phyloP scores from a whole-genome alignment of 1,139 yeast genomes.

The Zygoascus sp. region DNA sequence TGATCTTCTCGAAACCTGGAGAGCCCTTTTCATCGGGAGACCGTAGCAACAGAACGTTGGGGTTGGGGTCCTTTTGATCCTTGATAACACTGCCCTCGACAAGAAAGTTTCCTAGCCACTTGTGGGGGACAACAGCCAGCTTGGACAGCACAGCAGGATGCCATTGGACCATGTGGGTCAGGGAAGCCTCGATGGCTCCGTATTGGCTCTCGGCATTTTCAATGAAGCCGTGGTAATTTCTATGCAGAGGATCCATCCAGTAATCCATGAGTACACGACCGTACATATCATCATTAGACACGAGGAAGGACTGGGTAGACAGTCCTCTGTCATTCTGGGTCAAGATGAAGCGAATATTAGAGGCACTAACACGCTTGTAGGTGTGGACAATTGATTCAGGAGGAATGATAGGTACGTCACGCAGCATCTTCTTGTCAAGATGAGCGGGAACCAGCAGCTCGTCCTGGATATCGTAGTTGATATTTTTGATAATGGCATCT shows the following conservation, averaged over 20 bases:
- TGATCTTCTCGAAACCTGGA: slow-evolving; percentile 16
- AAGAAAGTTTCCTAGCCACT: slow-evolving; percentile 23
- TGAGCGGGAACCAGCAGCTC: slow-evolving; percentile 47
- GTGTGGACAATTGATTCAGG: slow-evolving; percentile 64
- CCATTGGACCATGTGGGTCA: slow-evolving; percentile 83
- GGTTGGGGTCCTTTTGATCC: slow-evolving; percentile 20
- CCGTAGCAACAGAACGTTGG: slow-evolving; percentile 26
- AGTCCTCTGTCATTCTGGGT: slow-evolving; percentile 62
- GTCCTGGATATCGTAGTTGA: slow-evolving; percentile 48
- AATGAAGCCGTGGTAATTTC: slow-evolving; percentile 57
- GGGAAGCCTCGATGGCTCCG: slow-evolving; percentile 38
- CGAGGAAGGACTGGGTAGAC: slow-evolving; percentile 63
- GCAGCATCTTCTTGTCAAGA: slow-evolving; percentile 56
- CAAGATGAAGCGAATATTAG: slow-evolving; percentile 52
- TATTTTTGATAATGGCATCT: slow-evolving; percentile 68
- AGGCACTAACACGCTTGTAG: slow-evolving; percentile 55
- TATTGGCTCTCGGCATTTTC: slow-evolving; percentile 45
- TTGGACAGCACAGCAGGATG: slow-evolving; percentile 75
- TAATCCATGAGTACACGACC: slow-evolving; percentile 65
- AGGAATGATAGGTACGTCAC: slow-evolving; percentile 53
- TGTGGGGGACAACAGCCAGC: slow-evolving; percentile 58
- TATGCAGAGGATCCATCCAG: slow-evolving; percentile 64
- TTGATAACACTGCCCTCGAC: slow-evolving; percentile 26
- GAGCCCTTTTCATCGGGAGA: slow-evolving; percentile 21
- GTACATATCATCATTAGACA: slow-evolving; percentile 54